These are phyloP conservation scores for Fraxinus excelsior DNA, from an alignment of 257 asterid species.

Conservation along the genomic window DNA sequence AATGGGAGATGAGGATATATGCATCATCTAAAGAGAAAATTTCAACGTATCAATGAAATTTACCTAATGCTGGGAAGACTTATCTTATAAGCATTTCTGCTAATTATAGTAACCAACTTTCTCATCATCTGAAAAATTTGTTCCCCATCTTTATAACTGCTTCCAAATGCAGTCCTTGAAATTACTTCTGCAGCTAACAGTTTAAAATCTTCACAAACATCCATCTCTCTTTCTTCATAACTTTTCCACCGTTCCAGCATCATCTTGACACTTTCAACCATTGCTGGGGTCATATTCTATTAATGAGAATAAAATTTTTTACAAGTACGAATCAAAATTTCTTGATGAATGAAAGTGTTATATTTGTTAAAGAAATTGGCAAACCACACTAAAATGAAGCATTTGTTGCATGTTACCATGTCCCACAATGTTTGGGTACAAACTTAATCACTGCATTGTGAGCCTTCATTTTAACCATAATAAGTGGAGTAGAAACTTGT, in stretches of 20 bases:
- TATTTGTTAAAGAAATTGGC: background rate
- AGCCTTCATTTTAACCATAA: too few relatives aligned
- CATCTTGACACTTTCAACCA: constrained; percentile 21
- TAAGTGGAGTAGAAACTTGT: too few relatives aligned
- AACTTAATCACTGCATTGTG: too few relatives aligned
- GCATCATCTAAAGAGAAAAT: background rate
- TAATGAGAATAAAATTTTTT: background rate
- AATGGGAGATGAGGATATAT: background rate
- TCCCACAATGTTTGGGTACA: too few relatives aligned
- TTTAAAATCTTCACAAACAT: constrained; percentile 13
- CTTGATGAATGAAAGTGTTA: background rate
- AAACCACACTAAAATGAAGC: too few relatives aligned
- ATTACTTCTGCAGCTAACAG: constrained; percentile 19
- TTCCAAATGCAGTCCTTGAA: constrained; percentile 26
- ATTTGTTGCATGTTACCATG: too few relatives aligned
- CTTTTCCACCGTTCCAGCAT: constrained; percentile 23
- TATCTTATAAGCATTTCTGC: constrained; percentile 9
- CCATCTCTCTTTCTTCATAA: constrained; percentile 1
- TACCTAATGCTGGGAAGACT: constrained; percentile 15
- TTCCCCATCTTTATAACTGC: constrained; percentile 25
- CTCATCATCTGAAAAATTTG: constrained; percentile 17
- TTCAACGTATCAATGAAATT: background rate
- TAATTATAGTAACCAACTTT: background rate
- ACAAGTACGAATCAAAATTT: background rate
- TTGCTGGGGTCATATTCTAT: constrained; percentile 21